Evolutionary conservation across 116 monocot species (phyloP).

Genomic region (Trichopus zeylanicus): DNA sequence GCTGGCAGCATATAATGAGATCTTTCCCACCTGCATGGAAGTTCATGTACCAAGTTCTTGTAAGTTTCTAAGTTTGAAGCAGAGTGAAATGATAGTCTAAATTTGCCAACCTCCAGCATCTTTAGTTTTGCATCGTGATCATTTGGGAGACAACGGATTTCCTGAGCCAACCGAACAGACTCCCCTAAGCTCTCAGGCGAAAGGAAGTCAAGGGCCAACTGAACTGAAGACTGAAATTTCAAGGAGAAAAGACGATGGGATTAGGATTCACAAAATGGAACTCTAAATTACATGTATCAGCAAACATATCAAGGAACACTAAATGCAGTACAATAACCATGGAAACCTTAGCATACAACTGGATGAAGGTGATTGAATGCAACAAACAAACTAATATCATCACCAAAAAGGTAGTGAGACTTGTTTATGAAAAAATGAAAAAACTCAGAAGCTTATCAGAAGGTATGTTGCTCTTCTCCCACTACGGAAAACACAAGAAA

Average conservation of each 20-base stretch:
- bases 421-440: too few relatives aligned
- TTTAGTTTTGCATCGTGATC: slow-evolving; percentile 78
- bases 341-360: too few relatives aligned
- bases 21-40: slow-evolving; percentile 67
- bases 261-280: not conserved
- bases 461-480: too few relatives aligned
- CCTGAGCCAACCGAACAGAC: slow-evolving; percentile 56
- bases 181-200: slow-evolving; percentile 74
- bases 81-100: not conserved
- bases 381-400: too few relatives aligned
- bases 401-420: too few relatives aligned
- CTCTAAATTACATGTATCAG: too few relatives aligned
- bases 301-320: not conserved
- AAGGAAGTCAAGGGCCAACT: slow-evolving; percentile 64
- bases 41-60: not conserved
- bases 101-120: slow-evolving; percentile 64
- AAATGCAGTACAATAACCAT: not conserved
- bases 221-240: slow-evolving; percentile 68
- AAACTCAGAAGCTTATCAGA: too few relatives aligned
- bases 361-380: too few relatives aligned
- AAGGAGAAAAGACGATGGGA: not conserved
- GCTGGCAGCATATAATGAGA: slow-evolving; percentile 87
- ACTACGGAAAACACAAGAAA: too few relatives aligned
- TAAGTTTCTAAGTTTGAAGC: not conserved
- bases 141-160: slow-evolving; percentile 82